Percentiles rank a stretch among this genome's conserved stretches.
phyloP scores from a whole-genome alignment of 169 alveolate genomes.

The Cryptosporidium felis region DNA sequence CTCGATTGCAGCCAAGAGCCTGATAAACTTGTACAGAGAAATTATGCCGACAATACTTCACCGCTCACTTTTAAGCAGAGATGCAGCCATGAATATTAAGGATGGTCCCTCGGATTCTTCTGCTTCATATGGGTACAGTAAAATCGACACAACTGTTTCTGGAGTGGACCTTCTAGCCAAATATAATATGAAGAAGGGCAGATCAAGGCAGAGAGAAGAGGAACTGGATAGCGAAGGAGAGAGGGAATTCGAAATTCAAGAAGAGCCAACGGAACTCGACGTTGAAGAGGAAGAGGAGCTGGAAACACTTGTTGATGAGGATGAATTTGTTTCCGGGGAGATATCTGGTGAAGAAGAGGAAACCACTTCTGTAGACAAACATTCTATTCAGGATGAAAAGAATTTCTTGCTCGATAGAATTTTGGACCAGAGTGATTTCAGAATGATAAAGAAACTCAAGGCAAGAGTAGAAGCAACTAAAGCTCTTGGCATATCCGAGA shows the following conservation, averaged over 20 bases:
- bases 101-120: slow-evolving; percentile 67
- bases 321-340: neutral
- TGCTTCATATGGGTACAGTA: slow-evolving; percentile 78
- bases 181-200: slow-evolving; percentile 70
- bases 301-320: slow-evolving; percentile 3
- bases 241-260: neutral
- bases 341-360: neutral
- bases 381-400: neutral
- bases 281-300: slow-evolving; percentile 55
- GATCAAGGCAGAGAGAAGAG: slow-evolving; percentile 19
- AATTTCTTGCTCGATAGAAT: slow-evolving; percentile 45
- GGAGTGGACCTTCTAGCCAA: slow-evolving; percentile 81
- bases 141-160: slow-evolving; percentile 76
- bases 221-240: slow-evolving; percentile 45
- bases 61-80: slow-evolving; percentile 80
- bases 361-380: neutral
- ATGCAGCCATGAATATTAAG: slow-evolving; percentile 71
- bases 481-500: slow-evolving; percentile 24
- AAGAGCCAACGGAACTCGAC: neutral
- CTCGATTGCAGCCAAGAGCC: slow-evolving; percentile 84
- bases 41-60: slow-evolving; percentile 82
- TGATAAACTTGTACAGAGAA: slow-evolving; percentile 86
- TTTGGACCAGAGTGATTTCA: slow-evolving; percentile 73
- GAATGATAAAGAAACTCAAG: slow-evolving; percentile 64
- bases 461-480: slow-evolving; percentile 60